phyloP scores from a whole-genome alignment of 75 land plant species.

The Pinus taeda region DNA sequence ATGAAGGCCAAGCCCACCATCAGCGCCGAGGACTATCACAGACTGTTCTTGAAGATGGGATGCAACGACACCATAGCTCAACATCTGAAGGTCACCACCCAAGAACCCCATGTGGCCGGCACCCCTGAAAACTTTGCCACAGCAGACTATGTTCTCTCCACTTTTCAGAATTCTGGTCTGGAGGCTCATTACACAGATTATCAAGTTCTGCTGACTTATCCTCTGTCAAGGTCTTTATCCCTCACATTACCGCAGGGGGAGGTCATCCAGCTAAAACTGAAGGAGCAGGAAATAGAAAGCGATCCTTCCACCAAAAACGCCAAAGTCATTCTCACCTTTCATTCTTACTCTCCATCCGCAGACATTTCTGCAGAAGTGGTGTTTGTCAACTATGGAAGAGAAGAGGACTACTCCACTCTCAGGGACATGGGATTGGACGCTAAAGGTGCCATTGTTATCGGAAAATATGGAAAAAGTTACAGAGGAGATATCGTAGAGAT shows the following conservation, averaged over 20 bases:
- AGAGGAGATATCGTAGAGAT: conserved; percentile 64
- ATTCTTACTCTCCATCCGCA: conserved; percentile 88
- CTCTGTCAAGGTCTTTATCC: conserved; percentile 12
- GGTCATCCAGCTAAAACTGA: background rate
- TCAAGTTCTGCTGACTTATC: conserved; percentile 64
- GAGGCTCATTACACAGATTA: conserved; percentile 29
- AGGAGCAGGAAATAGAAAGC: background rate
- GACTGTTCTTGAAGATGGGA: conserved; percentile 31
- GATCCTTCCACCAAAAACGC: background rate
- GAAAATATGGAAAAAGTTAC: conserved; percentile 35
- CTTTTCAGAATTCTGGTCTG: conserved; percentile 39
- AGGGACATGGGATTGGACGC: conserved; percentile 47
- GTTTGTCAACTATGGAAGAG: conserved; percentile 59
- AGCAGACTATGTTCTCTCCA: conserved; percentile 34
- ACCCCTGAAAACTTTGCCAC: conserved; percentile 39
- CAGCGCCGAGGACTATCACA: background rate
- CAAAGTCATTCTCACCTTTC: conserved; percentile 54
- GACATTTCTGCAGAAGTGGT: conserved; percentile 48
- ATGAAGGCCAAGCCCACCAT: no score
- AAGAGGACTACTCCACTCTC: conserved; percentile 55
- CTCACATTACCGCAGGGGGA: background rate
- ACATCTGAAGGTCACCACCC: conserved; percentile 56
- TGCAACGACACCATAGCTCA: conserved; percentile 46
- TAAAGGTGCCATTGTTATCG: conserved; percentile 56
- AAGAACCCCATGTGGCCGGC: conserved; percentile 74